These are phyloP conservation scores for Rhipidocladum racemiflorum DNA, from an alignment of 176 grass and related monocot species.

Conservation along the genomic window DNA sequence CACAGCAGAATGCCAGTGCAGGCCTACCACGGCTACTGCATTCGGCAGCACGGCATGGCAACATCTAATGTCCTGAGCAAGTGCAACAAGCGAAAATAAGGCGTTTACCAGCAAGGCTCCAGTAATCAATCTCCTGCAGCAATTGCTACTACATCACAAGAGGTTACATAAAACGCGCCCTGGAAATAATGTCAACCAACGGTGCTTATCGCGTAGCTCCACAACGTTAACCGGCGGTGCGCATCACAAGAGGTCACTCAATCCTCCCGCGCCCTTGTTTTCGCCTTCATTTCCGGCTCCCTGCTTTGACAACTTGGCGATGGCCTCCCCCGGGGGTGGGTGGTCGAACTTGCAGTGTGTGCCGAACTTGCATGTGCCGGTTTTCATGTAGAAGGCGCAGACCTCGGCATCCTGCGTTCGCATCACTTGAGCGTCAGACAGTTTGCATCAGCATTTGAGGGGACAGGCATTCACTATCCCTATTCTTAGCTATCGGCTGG, in stretches of 20 bases:
- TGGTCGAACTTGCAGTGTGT: slow-evolving; percentile 78
- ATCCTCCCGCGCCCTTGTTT: not conserved
- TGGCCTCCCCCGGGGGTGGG: slow-evolving; percentile 57
- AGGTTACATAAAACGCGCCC: not conserved
- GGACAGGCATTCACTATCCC: not conserved
- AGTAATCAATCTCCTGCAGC: too few relatives aligned
- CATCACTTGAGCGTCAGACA: not conserved
- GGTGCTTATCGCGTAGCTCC: not conserved
- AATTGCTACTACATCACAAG: not conserved
- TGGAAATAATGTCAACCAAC: not conserved
- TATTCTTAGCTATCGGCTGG: not conserved
- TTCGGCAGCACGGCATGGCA: not conserved
- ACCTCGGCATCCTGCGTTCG: slow-evolving; percentile 51
- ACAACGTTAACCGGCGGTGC: not conserved
- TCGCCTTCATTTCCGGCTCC: slow-evolving; percentile 15
- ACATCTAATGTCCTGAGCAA: not conserved
- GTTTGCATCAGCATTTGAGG: not conserved
- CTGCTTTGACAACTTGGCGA: slow-evolving; percentile 47
- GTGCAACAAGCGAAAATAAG: not conserved
- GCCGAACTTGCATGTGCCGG: slow-evolving; percentile 73
- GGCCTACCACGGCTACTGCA: not conserved
- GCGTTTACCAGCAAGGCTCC: not conserved
- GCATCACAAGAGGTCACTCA: not conserved
- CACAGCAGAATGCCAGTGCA: not conserved
- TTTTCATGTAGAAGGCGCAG: slow-evolving; percentile 86